Base-by-base conservation (phyloP, 2,329 filamentous ascomycete species). In the Salinomyces thailandicus region DNA sequence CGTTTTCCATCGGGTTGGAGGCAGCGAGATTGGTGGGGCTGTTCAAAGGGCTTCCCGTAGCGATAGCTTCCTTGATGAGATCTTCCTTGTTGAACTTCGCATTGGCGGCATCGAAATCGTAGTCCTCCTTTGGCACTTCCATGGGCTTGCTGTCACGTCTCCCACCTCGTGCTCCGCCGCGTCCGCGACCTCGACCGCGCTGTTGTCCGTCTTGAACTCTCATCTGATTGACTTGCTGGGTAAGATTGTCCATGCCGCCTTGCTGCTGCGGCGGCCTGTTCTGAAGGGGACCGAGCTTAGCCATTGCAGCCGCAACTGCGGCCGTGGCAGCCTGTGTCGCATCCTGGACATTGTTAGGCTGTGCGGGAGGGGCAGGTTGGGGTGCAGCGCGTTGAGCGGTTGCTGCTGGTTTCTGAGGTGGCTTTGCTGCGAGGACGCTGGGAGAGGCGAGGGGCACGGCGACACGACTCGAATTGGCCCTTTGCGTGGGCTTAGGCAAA, bases 31-130 rank as follows among this genome's bases (percentile, higher is more conserved):
- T 47, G 11, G 45, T 34, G 5, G 51, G 45, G 36, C 64, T 16
- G 70, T 62, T 62, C n/a, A 72, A 52, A 4, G 85, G 82, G 6
- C 82, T 81, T n/a, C 81, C 77, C 27, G 72, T 74, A 15, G 82
- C 81, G 55, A 86, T 85, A 3, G 84, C 86, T 60, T 95, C 85
- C 64, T 94, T 94, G 26, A 84, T 81, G 31, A 93, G 61, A 49
- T 89, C 83, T 50, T 85, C 77, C 64, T 93, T 81, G 66, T 85
- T 89, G 67, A 93, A 93, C 59, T 87, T 91, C 33, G 83, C 83
- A 57, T 93, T 93, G 18, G 83, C 72, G 12, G 73, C 75, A 49
- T 81, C 82, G 54, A 98, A 98, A 55, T 98, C 89, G 51, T 87
- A 98, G 55, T 96, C 91, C 1, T 84, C 79, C 32, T 81, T 75